A percentile compares a stretch with the other conserved stretches of the same genome.
phyloP scores from a whole-genome alignment of 345 rosid species.

The Microcos paniculata region DNA sequence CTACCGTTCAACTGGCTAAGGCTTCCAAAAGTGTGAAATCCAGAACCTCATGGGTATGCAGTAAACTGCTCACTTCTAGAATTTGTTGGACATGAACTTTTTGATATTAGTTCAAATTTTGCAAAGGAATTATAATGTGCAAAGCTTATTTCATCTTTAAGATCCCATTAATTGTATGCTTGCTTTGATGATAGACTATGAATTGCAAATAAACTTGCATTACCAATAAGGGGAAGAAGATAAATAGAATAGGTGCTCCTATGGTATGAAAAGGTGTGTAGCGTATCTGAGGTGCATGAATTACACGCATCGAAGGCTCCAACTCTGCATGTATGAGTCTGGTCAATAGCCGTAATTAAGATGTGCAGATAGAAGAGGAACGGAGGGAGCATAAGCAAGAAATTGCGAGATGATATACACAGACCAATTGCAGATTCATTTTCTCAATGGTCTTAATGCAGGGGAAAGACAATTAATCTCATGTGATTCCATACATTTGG shows the following conservation, averaged over 20 bases:
- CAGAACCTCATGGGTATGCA: constrained; percentile 57
- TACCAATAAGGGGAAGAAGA: neutral
- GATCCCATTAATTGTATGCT: neutral
- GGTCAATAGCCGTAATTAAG: neutral
- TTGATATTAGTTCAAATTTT: constrained; percentile 2
- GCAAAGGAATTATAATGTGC: neutral
- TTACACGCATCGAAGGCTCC: neutral
- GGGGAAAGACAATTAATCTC: neutral
- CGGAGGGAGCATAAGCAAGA: neutral
- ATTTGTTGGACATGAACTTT: neutral
- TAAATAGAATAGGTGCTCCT: neutral
- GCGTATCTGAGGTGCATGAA: neutral
- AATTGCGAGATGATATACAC: neutral
- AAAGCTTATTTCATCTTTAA: neutral
- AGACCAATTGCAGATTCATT: neutral
- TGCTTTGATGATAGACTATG: neutral
- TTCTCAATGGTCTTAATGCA: neutral
- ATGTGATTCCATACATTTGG: neutral
- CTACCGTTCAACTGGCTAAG: constrained; percentile 49
- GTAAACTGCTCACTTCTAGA: neutral
- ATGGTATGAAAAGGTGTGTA: neutral
- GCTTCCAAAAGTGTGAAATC: constrained; percentile 61
- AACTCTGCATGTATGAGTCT: constrained; percentile 1
- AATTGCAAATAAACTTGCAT: neutral
- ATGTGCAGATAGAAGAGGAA: neutral